Base-by-base conservation (phyloP, 495 filamentous ascomycete species). In the Talaromyces proteolyticus region DNA sequence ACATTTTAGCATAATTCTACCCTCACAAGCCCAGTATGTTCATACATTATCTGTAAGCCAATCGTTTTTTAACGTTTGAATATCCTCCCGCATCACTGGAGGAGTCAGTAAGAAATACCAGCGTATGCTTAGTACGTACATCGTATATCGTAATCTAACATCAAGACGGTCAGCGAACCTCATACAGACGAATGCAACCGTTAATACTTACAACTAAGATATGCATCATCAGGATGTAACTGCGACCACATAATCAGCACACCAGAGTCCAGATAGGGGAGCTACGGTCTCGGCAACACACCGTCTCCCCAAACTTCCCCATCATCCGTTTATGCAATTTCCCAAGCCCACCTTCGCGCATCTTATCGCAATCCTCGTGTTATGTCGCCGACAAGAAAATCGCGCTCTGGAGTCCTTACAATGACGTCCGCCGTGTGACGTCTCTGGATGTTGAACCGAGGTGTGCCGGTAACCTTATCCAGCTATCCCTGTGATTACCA, bases 21-120 rank as follows among this genome's bases (percentile, higher is more conserved):
- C 8, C 14, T 10, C 14, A 34, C 6, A n/a, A 44, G 42, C 14
- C n/a, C 11, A 23, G 11, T 14, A n/a, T 18, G 12, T 51, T 67
- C 84, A 50, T 79, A 95, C 91, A 72, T 95, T 96, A 65, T 98
- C 93, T n/a, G 92, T 97, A 43, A 98, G 74, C 93, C 93, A 98
- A 72, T 96, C 94, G 63, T 87, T 74, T 70, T 88, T 92, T 42
- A 98, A 76, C 23, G 84, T 83, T 64, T 87, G 85, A 53, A 96
- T 79, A 66, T 98, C 93, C 60, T 92, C 89, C 61, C 80, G 76
- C 46, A 84, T 91, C 58, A 91, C 86, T 89, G 53, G 24, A 43
- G 1, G 46, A 37, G 24, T 42, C 26, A 36, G 21, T 22, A 11
- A 6, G 19, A 18, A n/a, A 16, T 51, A 34, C 50, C 52, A n/a